Conservation (phyloP, 2,329 filamentous ascomycete genomes). For the Talaromyces sp. region DNA sequence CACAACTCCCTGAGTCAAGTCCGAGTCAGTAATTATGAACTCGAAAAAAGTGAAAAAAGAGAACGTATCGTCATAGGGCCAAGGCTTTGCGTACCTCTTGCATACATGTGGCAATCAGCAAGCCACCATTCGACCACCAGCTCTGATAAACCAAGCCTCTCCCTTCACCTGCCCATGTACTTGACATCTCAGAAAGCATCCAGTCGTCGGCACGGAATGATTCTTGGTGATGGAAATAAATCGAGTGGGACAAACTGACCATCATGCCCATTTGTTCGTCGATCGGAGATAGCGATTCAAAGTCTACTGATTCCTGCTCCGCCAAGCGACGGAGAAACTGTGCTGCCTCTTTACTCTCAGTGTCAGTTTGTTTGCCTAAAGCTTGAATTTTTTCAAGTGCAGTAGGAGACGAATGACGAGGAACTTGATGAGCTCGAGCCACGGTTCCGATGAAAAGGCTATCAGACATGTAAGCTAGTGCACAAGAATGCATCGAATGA, state of each 20-base stretch:
- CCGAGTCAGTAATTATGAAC: not conserved
- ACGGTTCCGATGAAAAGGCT: conserved; percentile 15
- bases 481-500: conserved; percentile 6
- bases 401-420: not conserved
- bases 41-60: not conserved
- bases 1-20: not conserved
- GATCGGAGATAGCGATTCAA: not conserved
- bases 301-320: not conserved
- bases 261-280: conserved; percentile 4
- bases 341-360: not conserved
- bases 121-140: conserved; percentile 1
- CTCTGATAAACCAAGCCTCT: conserved; percentile 6
- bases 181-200: conserved; percentile 6
- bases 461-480: conserved; percentile 21
- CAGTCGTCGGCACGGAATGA: conserved; percentile 3
- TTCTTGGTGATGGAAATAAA: conserved; percentile 9
- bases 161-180: conserved; percentile 6
- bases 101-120: conserved; percentile 7
- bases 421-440: conserved; percentile 6
- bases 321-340: not conserved
- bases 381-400: not conserved
- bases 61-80: not conserved
- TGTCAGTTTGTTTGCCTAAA: not conserved
- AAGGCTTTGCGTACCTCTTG: not conserved
- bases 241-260: conserved; percentile 12